phyloP scores from a whole-genome alignment of 306 rosid species.

The Rubus parviflorus region DNA sequence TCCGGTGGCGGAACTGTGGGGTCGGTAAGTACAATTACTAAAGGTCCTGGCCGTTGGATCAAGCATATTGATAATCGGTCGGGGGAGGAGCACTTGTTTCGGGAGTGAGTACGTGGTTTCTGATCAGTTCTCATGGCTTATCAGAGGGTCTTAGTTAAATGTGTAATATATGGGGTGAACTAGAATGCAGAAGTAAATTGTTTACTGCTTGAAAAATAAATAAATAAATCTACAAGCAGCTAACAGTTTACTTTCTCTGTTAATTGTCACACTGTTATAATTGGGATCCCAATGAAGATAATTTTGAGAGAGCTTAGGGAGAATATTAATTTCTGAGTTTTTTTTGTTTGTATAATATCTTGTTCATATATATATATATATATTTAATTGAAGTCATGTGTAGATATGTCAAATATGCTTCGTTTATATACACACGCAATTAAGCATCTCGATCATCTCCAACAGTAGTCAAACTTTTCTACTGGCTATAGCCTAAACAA shows the following conservation, averaged over 20 bases:
- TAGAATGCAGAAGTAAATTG: neutral
- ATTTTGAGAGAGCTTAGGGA: neutral
- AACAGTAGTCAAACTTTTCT: too few species aligned
- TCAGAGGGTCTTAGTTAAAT: neutral
- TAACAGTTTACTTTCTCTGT: neutral
- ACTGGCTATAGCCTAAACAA: too few species aligned
- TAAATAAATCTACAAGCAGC: slow-evolving; percentile 12
- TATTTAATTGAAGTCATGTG: too few species aligned
- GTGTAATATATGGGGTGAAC: neutral
- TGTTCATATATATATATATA: too few species aligned
- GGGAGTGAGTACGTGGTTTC: slow-evolving; percentile 31
- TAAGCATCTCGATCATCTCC: too few species aligned
- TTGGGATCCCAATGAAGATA: neutral
- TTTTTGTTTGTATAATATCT: too few species aligned
- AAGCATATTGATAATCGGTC: slow-evolving; percentile 60
- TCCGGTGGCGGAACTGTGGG: slow-evolving; percentile 26
- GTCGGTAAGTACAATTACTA: neutral
- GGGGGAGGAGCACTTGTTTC: slow-evolving; percentile 76
- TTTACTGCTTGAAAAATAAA: slow-evolving; percentile 11
- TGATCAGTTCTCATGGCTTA: neutral
- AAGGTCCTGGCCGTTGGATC: slow-evolving; percentile 69
- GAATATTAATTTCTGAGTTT: too few species aligned
- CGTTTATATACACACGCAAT: too few species aligned
- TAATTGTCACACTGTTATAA: neutral
- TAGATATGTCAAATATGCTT: neutral